Evolutionary conservation across 2,329 filamentous ascomycete species (phyloP), one percentile per base, ranked within the genome.

Genomic region (Paraphaeosphaeria minitans): DNA sequence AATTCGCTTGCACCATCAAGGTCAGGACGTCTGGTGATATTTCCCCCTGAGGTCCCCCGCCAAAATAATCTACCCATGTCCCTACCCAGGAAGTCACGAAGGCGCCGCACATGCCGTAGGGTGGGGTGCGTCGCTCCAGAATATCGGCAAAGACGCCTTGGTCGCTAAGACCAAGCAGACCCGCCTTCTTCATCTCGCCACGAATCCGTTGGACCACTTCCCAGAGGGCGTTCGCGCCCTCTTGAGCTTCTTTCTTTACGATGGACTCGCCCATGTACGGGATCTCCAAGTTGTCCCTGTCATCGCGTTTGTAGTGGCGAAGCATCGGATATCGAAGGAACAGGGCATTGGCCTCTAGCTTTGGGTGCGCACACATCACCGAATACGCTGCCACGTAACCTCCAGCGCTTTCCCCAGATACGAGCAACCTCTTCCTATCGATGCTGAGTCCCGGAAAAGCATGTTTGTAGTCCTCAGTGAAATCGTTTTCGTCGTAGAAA

Each of bases 391-490:
- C 70, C 3, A 70, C 58, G 45, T 63, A 71, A 49, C 69, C 71
- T 13, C 73, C 73, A 4, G 73, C 73, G 16, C 59, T 65, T 48
- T 75, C 72, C 7, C 73, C 73, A 1, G 60, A 65, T 0, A 71
- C 65, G 0, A 74, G 16, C 12, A 48, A 9, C 10, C 33, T 48
- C 1, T 21, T 19, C 2, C 7, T 5, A 19, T 39, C 14, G 37
- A 39, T 5, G 2, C 6, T n/a, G 37, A 39, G 37, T 3, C 14
- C n/a, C 16, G 1, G 2, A 7, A 39, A 1, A 6, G 5, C 16
- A 7, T 2, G 3, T 9, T 39, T n/a, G 37, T 19, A 39, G 16
- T n/a, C 37, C 0, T n/a, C 7, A 16, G n/a, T 39, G 13, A 39
- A 4, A 1, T 39, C 16, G 16, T 2, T 39, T 12, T 14, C 16